phyloP scores from a whole-genome alignment of 306 rosid species.

The Castanopsis chinensis region DNA sequence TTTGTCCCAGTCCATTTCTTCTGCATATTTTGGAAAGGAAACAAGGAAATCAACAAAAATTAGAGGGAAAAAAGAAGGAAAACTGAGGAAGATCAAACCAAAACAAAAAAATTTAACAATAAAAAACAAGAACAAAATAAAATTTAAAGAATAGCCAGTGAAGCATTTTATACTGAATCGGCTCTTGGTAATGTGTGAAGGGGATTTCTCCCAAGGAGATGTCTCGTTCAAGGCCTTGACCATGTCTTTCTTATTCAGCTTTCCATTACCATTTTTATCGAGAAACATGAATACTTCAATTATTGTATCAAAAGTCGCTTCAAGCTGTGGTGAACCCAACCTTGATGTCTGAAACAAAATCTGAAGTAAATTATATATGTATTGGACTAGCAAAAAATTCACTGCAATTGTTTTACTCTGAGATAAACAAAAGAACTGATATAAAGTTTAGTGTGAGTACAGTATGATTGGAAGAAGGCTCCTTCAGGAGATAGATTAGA shows the following conservation, averaged over 20 bases:
- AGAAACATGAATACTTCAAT: slow-evolving; percentile 73
- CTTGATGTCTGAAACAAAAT: slow-evolving; percentile 48
- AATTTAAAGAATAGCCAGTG: slow-evolving; percentile 10
- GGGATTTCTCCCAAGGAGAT: slow-evolving; percentile 69
- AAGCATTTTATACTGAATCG: slow-evolving; percentile 62
- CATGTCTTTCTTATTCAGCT: slow-evolving; percentile 74
- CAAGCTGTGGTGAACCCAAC: slow-evolving; percentile 55
- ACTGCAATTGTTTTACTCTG: slow-evolving; percentile 12
- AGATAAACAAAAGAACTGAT: background rate
- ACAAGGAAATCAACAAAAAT: slow-evolving; percentile 2
- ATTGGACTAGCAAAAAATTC: slow-evolving; percentile 9
- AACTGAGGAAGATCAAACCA: background rate
- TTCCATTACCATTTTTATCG: slow-evolving; percentile 78
- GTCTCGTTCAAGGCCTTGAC: slow-evolving; percentile 63
- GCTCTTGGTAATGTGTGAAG: slow-evolving; percentile 51
- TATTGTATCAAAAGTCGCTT: slow-evolving; percentile 61
- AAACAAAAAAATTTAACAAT: background rate
- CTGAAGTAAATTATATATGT: background rate
- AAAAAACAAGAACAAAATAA: slow-evolving; percentile 7
- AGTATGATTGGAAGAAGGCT: slow-evolving; percentile 39
- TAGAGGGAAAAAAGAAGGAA: background rate
- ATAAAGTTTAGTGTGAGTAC: slow-evolving; percentile 37
- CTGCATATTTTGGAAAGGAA: slow-evolving; percentile 26
- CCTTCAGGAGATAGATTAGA: slow-evolving; percentile 72
- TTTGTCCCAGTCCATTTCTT: slow-evolving; percentile 88